Base-by-base conservation (phyloP, 768 basidiomycete genomes). In the Nevesoporus exiguus region DNA sequence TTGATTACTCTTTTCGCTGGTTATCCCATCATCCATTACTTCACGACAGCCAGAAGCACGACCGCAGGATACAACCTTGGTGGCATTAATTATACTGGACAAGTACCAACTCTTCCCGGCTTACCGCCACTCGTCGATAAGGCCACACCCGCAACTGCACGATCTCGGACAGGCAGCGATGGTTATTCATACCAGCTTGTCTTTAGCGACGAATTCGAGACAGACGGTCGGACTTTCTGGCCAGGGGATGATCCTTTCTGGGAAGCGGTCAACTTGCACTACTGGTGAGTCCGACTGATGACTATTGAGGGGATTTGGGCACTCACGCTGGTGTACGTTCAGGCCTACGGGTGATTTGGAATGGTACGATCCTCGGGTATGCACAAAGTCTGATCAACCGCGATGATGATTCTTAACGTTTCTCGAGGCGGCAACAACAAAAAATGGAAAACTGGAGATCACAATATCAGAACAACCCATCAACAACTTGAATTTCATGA, bases 201-300 rank as follows among this genome's bases (percentile, higher is more conserved):
- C 2, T 98, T 94, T 74, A 92, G 89, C 52, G 90, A 91, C 67
- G 89, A 91, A 71, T 96, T 85, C 78, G 85, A 83, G 74, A 80
- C 58, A 66, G 87, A 76, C 60, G 94, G 76, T 58, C 84, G 66
- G 73, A 89, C 77, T 70, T 90, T 83, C 79, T 93, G 61, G 80
- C 88, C 71, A 66, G 96, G 79, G 65, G 96, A 86, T 74, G 94
- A 80, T 78, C 83, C 78, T 66, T 96, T 72, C 68, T 88, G 86
- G 93, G 92, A 95, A 66, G 95, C 90, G 22, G 84, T 78, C 9
- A 85, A 96, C 67, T 68, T 95, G 30, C 83, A 95, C 66, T 97
- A 96, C 69, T 92, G 90, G 88, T 71, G 39, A 54, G 74, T 57
- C 43, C 3, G 22, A 24, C 31, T 5, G 2, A n/a, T 8, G 5